Evolutionary conservation across 148 eudicot species (phyloP).

Genomic region (Talinum fruticosum): DNA sequence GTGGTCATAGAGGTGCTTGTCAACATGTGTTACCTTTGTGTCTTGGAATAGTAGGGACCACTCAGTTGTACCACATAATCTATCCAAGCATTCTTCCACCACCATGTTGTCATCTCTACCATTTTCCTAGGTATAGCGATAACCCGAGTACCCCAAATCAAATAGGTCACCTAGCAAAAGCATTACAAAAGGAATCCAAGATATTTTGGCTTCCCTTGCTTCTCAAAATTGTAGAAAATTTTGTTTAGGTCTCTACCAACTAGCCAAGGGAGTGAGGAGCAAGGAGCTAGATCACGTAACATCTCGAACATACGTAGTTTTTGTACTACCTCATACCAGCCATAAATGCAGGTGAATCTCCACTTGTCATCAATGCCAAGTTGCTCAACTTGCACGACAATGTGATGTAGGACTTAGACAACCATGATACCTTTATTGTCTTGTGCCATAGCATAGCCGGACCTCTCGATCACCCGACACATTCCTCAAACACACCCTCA

Average conservation of each 20-base stretch:
- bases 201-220: accelerated
- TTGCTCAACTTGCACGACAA: no score
- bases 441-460: no score
- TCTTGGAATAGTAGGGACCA: not conserved
- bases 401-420: no score
- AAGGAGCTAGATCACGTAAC: not conserved
- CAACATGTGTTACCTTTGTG: not conserved
- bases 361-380: not conserved
- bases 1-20: no score
- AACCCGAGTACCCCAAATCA: not conserved
- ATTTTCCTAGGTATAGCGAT: not conserved
- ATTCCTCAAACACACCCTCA: not conserved
- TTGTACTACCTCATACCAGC: not conserved
- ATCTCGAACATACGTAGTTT: not conserved
- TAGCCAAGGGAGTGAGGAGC: not conserved
- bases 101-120: no score
- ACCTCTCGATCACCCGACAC: not conserved
- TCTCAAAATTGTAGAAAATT: not conserved
- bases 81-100: not conserved
- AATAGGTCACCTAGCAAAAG: not conserved
- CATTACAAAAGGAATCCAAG: not conserved
- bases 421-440: no score
- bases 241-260: no score
- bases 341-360: not conserved
- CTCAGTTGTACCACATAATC: not conserved